Evolutionary conservation across 2,329 filamentous ascomycete genomes (phyloP).

Genomic region (Endoconidiophora polonica): DNA sequence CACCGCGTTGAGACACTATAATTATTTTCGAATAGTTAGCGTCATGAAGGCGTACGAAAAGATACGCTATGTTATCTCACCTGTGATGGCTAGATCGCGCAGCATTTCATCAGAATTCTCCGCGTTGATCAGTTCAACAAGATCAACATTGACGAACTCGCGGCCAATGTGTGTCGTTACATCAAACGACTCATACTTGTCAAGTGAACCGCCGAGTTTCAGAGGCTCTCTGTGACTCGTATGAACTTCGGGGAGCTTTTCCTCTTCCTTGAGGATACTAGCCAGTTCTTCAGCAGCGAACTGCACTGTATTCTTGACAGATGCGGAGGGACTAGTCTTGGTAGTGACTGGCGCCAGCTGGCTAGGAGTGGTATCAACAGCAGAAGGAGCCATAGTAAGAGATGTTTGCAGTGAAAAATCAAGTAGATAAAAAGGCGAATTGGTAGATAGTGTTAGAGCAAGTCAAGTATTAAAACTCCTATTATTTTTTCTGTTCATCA

Average conservation of each 20-base stretch:
- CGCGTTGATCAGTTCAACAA: slow-evolving; percentile 43
- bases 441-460: neutral
- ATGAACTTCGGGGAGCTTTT: neutral
- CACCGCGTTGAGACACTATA: slow-evolving; percentile 48
- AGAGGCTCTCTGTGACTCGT: slow-evolving; percentile 22
- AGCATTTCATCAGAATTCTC: slow-evolving; percentile 46
- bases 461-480: too few relatives aligned
- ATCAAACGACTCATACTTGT: slow-evolving; percentile 38
- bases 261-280: neutral
- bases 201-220: slow-evolving; percentile 32
- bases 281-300: neutral
- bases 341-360: neutral
- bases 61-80: slow-evolving; percentile 23
- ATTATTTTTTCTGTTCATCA: too few relatives aligned
- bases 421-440: neutral
- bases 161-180: slow-evolving; percentile 44
- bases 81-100: slow-evolving; percentile 49
- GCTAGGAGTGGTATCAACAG: neutral
- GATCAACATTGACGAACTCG: slow-evolving; percentile 41
- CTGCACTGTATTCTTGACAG: neutral
- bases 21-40: neutral
- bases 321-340: neutral
- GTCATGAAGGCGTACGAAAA: neutral
- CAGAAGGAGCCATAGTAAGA: neutral
- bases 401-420: neutral